These are phyloP conservation scores for Hanseniaspora gamundiae DNA, from an alignment of 1,139 yeast genomes.

Conservation along the genomic window DNA sequence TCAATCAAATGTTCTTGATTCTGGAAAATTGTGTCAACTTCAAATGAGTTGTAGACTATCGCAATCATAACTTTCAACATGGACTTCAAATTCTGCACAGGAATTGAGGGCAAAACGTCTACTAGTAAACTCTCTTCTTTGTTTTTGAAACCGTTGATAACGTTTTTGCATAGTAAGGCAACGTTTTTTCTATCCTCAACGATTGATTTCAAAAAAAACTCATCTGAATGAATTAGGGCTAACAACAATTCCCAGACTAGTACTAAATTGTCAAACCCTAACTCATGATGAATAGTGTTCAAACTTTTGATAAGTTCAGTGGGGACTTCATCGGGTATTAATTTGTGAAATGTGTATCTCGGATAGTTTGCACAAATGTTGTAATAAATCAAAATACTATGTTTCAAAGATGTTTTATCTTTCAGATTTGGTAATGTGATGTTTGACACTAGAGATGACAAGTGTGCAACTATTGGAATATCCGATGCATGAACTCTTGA, in stretches of 20 bases:
- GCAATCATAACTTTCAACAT: neutral
- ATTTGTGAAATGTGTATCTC: slow-evolving; percentile 44
- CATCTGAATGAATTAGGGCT: neutral
- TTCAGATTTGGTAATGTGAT: neutral
- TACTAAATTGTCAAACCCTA: neutral
- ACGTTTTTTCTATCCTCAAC: neutral
- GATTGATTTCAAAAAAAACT: neutral
- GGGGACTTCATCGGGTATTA: slow-evolving; percentile 39
- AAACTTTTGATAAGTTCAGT: neutral
- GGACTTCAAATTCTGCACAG: neutral
- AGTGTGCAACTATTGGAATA: slow-evolving; percentile 26
- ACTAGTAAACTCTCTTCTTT: neutral
- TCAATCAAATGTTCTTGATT: neutral
- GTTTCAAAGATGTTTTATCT: slow-evolving; percentile 6
- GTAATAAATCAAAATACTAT: slow-evolving; percentile 25
- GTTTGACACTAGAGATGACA: neutral
- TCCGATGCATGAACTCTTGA: slow-evolving; percentile 34
- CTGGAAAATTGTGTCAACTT: neutral
- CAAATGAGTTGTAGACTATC: neutral
- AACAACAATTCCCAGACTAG: neutral
- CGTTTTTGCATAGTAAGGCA: neutral
- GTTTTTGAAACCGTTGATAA: neutral
- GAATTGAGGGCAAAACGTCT: neutral
- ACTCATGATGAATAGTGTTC: neutral
- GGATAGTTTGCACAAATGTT: slow-evolving; percentile 50